Conservation (phyloP, 345 rosid genomes). For the Citrus australasica region DNA sequence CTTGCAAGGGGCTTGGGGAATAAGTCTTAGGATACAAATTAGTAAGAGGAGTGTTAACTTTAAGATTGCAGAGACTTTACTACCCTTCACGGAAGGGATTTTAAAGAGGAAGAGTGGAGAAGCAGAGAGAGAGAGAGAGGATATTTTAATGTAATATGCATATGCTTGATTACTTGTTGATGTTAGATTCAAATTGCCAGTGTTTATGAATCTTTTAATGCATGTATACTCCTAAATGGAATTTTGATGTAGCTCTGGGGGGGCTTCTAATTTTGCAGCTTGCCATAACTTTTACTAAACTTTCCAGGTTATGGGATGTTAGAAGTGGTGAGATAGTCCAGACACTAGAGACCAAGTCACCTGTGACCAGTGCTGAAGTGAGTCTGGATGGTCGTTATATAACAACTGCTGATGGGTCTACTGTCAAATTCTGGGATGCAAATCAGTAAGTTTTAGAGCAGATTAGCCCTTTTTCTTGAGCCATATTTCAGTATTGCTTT, state of each 20-base stretch:
- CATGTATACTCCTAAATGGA: background rate
- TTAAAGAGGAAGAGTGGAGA: background rate
- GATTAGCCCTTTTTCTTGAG: background rate
- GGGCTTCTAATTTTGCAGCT: background rate
- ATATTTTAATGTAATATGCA: background rate
- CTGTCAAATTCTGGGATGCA: conserved; percentile 48
- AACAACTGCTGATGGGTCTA: conserved; percentile 43
- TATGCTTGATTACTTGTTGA: background rate
- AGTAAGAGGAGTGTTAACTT: background rate
- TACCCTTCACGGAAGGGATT: background rate
- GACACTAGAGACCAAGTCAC: conserved; percentile 41
- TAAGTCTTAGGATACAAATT: background rate
- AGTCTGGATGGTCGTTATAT: conserved; percentile 48
- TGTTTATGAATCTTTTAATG: background rate
- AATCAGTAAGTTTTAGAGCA: conserved; percentile 35
- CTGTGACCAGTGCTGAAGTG: conserved; percentile 51
- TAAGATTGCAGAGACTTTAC: background rate
- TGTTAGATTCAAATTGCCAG: background rate
- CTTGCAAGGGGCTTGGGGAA: background rate
- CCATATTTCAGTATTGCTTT: background rate
- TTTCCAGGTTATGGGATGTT: conserved; percentile 40
- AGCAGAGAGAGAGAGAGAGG: background rate
- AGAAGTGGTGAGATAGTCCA: conserved; percentile 44
- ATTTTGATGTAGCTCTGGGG: background rate
- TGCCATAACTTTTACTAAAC: background rate